Percentiles rank a stretch among this genome's conserved stretches.
Conservation (phyloP, 495 filamentous ascomycete genomes). For the Podospora australis region DNA sequence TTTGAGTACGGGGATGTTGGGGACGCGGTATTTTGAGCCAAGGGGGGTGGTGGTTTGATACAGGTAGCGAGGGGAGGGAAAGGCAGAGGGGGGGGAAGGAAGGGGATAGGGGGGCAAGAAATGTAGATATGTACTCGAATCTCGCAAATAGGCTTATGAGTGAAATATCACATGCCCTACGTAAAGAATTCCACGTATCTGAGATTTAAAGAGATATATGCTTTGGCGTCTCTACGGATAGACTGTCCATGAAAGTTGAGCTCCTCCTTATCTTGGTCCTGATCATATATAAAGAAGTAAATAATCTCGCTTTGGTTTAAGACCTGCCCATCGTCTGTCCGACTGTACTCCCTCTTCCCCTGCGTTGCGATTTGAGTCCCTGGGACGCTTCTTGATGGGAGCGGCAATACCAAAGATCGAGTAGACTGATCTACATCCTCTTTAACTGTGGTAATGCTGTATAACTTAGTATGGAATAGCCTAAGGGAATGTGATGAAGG, state of each 20-base stretch:
- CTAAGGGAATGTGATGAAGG: constrained; percentile 92
- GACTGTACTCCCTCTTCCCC: constrained; percentile 13
- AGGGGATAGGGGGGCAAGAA: too few species aligned
- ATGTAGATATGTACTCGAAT: too few species aligned
- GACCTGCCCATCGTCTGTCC: constrained; percentile 20
- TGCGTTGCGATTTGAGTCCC: neutral
- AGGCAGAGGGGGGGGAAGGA: neutral
- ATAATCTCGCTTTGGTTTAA: constrained; percentile 30
- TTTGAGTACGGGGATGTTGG: constrained; percentile 79
- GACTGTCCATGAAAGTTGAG: too few species aligned
- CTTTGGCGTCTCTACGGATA: too few species aligned
- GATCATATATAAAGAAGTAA: constrained; percentile 23
- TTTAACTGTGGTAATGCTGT: constrained; percentile 52
- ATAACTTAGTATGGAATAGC: constrained; percentile 71
- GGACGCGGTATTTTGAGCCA: constrained; percentile 35
- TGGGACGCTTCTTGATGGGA: neutral
- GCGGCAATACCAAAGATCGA: neutral
- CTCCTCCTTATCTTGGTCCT: constrained; percentile 13
- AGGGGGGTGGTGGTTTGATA: neutral
- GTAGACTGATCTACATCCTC: neutral
- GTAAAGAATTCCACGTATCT: too few species aligned
- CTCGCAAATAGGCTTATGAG: too few species aligned
- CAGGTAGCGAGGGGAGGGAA: neutral
- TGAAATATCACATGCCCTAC: too few species aligned
- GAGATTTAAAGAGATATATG: too few species aligned